Base-by-base conservation (phyloP, 2,329 filamentous ascomycete species). In the Camptophora hylomeconis region DNA sequence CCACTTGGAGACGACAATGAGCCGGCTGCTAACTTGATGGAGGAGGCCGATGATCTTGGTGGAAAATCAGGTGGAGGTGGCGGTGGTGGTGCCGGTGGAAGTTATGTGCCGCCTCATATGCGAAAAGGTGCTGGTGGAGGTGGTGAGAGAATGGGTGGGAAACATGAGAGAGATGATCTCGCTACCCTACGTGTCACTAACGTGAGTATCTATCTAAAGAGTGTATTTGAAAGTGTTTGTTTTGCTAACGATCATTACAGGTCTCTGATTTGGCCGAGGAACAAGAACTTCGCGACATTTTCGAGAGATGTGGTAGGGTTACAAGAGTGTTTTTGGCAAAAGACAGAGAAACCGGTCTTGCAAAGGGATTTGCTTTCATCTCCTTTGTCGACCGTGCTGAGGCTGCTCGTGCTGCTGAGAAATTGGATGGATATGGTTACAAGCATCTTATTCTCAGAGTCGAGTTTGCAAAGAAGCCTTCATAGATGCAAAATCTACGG, bases 351-450 rank as follows among this genome's bases (percentile, higher is more conserved):
- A 98, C 89, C 21, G 82, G 84, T 37, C 66, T 87, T 55, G 89
- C 89, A 47, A 98, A 98, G 74, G 89, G 89, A 39, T 98, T 98
- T 56, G 92, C 92, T 15, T 98, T 98, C 58, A 92, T 98, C 67
- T 92, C 82, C 58, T 98, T 89, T 53, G 81, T 79, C 36, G 89
- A 98, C 57, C 69, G 89, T 45, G 60, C 67, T 45, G 89, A 98
- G 58, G 89, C 89, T 45, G 80, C 81, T 46, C 81, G 80, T 64
- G 89, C 89, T 21, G 92, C 82, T 63, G 78, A 80, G 63, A 94
- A 93, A 72, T 87, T 98, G 82, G 89, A 98, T 60, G 89, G 89
- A 50, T 94, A 61, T 49, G 61, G 61, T 48, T 65, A 64, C 45
- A 59, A 60, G 41, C 61, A 65, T 50, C 52, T 65, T 42, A 65